Conservation (phyloP, 495 filamentous ascomycete species). For the Aspergillus wentii region DNA sequence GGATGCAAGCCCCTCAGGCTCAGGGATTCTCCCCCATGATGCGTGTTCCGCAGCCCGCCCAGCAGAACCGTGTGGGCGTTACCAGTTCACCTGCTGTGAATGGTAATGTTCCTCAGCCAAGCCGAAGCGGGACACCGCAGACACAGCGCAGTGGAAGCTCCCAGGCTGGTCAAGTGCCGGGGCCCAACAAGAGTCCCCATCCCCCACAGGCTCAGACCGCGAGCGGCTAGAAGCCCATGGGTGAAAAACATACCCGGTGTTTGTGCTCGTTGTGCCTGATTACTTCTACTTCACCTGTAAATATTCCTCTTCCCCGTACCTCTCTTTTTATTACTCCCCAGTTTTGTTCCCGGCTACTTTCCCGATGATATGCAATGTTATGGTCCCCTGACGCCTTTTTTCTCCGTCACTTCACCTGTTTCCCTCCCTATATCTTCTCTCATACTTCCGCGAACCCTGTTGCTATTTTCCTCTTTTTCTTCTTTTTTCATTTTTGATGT, state of each 20-base stretch:
- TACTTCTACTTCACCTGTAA: slow-evolving; percentile 29
- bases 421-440: background rate
- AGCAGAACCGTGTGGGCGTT: slow-evolving; percentile 36
- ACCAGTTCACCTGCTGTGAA: slow-evolving; percentile 39
- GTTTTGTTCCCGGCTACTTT: slow-evolving; percentile 1
- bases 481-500: background rate
- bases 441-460: background rate
- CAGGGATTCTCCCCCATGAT: slow-evolving; percentile 73
- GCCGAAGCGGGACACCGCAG: slow-evolving; percentile 46
- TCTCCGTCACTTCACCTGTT: slow-evolving; percentile 4
- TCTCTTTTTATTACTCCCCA: background rate
- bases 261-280: no score
- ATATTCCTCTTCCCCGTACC: slow-evolving; percentile 23
- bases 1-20: slow-evolving; percentile 44
- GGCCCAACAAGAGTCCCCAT: slow-evolving; percentile 39
- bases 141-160: slow-evolving; percentile 44
- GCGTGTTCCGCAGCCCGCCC: slow-evolving; percentile 57
- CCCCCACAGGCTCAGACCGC: slow-evolving; percentile 41
- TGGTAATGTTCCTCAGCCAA: slow-evolving; percentile 32
- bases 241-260: no score
- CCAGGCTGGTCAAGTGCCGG: slow-evolving; percentile 32
- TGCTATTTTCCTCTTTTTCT: slow-evolving; percentile 5
- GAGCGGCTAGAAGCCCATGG: no score
- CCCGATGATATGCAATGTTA: slow-evolving; percentile 14
- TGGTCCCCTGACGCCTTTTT: slow-evolving; percentile 6